Evolutionary conservation across 2,329 filamentous ascomycete species (phyloP).

Genomic region (Colletotrichum caudatum): DNA sequence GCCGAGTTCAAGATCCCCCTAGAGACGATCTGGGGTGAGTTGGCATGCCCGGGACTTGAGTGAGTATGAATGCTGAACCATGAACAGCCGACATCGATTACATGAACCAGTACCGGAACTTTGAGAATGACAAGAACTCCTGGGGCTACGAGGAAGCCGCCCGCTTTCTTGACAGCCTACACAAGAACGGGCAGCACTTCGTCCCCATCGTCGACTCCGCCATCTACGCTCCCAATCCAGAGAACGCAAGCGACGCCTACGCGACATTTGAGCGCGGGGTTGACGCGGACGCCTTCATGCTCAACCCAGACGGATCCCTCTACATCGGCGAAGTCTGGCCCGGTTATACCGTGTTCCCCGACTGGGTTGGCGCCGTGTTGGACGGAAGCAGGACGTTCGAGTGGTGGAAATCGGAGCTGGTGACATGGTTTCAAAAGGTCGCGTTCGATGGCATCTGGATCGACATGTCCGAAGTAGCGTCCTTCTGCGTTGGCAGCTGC

Average conservation of each 20-base stretch:
- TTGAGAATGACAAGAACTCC: slow-evolving; percentile 70
- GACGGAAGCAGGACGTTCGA: slow-evolving; percentile 72
- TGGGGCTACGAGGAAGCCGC: slow-evolving; percentile 70
- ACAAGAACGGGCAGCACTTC: slow-evolving; percentile 74
- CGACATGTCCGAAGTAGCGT: slow-evolving; percentile 70
- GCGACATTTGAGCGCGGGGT: slow-evolving; percentile 72
- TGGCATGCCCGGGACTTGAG: no score
- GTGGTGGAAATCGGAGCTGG: slow-evolving; percentile 77
- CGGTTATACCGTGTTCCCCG: slow-evolving; percentile 77
- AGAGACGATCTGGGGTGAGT: slow-evolving; percentile 74
- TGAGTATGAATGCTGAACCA: slow-evolving; percentile 15
- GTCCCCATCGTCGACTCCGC: slow-evolving; percentile 81
- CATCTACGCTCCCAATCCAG: slow-evolving; percentile 76
- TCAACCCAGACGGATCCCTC: slow-evolving; percentile 68
- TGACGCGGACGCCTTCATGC: slow-evolving; percentile 64
- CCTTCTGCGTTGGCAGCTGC: slow-evolving; percentile 79
- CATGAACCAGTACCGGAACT: slow-evolving; percentile 72
- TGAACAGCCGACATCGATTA: slow-evolving; percentile 76
- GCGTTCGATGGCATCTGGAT: slow-evolving; percentile 68
- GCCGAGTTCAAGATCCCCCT: slow-evolving; percentile 73
- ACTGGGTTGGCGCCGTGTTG: slow-evolving; percentile 73
- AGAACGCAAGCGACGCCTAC: slow-evolving; percentile 69
- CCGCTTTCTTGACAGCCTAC: slow-evolving; percentile 71
- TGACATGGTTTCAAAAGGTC: slow-evolving; percentile 64
- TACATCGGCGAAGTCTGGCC: slow-evolving; percentile 79